phyloP scores from a whole-genome alignment of 2,329 filamentous ascomycete genomes.

The Arthrinium puccinioides region DNA sequence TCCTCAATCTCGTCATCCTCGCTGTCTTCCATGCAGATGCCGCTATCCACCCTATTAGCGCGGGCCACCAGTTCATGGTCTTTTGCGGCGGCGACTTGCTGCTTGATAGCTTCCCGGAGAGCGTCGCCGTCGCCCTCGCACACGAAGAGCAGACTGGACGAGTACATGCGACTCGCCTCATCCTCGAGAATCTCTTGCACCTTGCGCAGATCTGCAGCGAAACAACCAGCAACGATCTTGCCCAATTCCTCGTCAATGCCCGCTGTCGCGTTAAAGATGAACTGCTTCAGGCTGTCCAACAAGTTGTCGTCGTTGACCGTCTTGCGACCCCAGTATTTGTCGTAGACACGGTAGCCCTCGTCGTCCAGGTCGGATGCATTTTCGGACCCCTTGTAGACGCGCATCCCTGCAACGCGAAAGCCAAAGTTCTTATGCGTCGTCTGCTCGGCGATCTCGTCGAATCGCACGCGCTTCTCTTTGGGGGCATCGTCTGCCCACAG shows the following conservation, averaged over 20 bases:
- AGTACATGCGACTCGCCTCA: conserved; percentile 59
- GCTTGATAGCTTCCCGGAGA: conserved; percentile 42
- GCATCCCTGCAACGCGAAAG: conserved; percentile 60
- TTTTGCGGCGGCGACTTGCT: conserved; percentile 44
- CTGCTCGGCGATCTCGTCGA: conserved; percentile 49
- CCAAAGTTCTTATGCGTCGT: conserved; percentile 55
- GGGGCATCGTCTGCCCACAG: conserved; percentile 75
- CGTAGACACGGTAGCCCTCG: conserved; percentile 52
- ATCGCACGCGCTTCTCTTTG: conserved; percentile 49
- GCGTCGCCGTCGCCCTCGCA: conserved; percentile 56
- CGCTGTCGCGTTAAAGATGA: conserved; percentile 50
- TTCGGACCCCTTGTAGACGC: conserved; percentile 50
- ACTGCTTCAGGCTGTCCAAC: conserved; percentile 44
- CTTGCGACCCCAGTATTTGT: conserved; percentile 54
- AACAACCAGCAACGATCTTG: conserved; percentile 45
- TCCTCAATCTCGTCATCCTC: conserved; percentile 6
- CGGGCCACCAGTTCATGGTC: no score
- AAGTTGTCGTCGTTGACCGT: conserved; percentile 47
- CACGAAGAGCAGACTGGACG: conserved; percentile 53
- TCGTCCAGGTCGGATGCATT: conserved; percentile 42
- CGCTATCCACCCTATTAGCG: conserved; percentile 49
- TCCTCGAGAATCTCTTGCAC: conserved; percentile 46
- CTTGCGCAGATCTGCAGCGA: conserved; percentile 43
- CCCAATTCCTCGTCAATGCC: conserved; percentile 53
- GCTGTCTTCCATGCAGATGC: conserved; percentile 40